Conservation (phyloP, 148 eudicot species). For the Hydrangea macrophylla region DNA sequence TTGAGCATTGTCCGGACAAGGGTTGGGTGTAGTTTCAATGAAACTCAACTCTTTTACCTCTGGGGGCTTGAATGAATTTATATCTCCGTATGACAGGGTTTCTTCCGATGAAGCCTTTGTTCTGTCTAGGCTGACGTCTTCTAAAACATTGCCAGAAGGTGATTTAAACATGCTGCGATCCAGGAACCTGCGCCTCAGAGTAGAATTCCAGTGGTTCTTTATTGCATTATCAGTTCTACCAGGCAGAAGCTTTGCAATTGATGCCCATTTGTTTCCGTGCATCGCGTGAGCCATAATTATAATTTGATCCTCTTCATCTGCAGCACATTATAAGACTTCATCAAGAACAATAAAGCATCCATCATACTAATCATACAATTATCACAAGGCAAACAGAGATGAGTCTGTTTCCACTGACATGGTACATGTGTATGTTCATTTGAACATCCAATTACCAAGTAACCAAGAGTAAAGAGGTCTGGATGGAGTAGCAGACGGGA, state of each 20-base stretch:
- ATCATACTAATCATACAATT: neutral
- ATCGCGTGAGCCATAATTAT: slow-evolving; percentile 52
- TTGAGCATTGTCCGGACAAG: slow-evolving; percentile 17
- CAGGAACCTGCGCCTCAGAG: slow-evolving; percentile 43
- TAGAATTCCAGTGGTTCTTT: slow-evolving; percentile 80
- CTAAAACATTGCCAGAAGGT: neutral
- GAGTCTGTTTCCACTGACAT: too few species aligned
- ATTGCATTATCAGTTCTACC: slow-evolving; percentile 81
- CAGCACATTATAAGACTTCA: slow-evolving; percentile 15
- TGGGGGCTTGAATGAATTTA: slow-evolving; percentile 28
- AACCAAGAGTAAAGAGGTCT: neutral
- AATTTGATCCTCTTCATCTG: slow-evolving; percentile 67
- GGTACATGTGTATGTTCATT: neutral
- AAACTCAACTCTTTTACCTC: slow-evolving; percentile 24
- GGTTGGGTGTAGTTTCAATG: slow-evolving; percentile 18
- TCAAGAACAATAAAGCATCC: neutral
- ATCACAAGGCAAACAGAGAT: too few species aligned
- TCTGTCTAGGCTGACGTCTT: slow-evolving; percentile 31
- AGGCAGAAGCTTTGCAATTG: slow-evolving; percentile 60
- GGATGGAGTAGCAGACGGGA: neutral
- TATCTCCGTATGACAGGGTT: slow-evolving; percentile 47
- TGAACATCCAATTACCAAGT: neutral
- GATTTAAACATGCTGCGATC: slow-evolving; percentile 20
- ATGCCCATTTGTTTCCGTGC: slow-evolving; percentile 75
- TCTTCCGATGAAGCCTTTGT: slow-evolving; percentile 55